A percentile compares a stretch with the other conserved stretches of the same genome.
Evolutionary conservation across 805 yeast genomes (phyloP).

Genomic region (Sugiyamaella americana): DNA sequence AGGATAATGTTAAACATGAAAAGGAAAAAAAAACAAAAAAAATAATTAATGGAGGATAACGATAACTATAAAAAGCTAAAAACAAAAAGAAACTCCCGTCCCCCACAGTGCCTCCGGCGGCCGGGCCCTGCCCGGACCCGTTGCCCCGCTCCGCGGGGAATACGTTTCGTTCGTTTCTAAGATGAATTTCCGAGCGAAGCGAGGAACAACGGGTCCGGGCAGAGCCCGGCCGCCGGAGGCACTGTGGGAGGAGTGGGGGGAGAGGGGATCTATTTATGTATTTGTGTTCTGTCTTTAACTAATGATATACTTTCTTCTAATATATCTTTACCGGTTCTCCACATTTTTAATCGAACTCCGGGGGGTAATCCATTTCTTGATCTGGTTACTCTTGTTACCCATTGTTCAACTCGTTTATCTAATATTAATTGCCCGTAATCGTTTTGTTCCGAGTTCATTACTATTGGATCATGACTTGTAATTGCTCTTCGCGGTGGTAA

Average conservation of each 20-base stretch:
- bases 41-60: too few species aligned
- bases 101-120: too few species aligned
- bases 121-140: too few species aligned
- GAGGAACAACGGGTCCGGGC: background rate
- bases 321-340: conserved; percentile 40
- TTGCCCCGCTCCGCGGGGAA: too few species aligned
- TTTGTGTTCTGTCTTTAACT: background rate
- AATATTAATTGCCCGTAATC: conserved; percentile 14
- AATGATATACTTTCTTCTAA: conserved; percentile 25
- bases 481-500: background rate
- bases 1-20: too few species aligned
- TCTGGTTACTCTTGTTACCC: conserved; percentile 49
- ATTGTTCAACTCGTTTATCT: conserved; percentile 48
- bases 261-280: too few species aligned
- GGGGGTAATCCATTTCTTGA: conserved; percentile 40
- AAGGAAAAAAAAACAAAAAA: too few species aligned
- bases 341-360: conserved; percentile 36
- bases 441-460: conserved; percentile 23
- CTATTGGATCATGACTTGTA: background rate
- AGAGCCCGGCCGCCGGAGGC: conserved; percentile 1
- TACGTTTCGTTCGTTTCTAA: too few species aligned
- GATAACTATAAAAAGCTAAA: too few species aligned
- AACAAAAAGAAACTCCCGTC: too few species aligned
- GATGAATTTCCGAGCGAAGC: too few species aligned
- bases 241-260: background rate